Evolutionary conservation across 2,329 filamentous ascomycete genomes (phyloP), one percentile per base, ranked within the genome.

Genomic region (Colletotrichum kahawae): DNA sequence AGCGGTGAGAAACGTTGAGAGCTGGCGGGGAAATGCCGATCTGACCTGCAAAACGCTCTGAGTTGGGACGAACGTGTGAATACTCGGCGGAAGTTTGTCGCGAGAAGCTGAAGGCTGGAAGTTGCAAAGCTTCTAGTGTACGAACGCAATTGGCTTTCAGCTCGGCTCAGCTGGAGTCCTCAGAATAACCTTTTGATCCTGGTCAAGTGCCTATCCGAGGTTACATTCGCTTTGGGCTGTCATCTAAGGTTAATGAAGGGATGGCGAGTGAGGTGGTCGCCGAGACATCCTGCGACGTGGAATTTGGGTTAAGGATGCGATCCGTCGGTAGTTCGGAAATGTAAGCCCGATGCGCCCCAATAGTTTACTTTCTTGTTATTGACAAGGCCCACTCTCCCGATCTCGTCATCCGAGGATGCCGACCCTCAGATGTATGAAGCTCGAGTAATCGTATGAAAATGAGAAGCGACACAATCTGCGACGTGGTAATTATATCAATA

Each of bases 1-100:
- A 7, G 31, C 33, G 29, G n/a, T 14, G 62, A 24, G 34, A 56
- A 21, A 62, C 57, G 62, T 33, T 59, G 63, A 34, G 51, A 43
- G 27, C 14, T 33, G 56, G 72, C 72, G 62, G 72, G 68, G 72
- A 36, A 63, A 13, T 18, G 68, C 38, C 56, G 72, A 67, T 71
- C 68, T 54, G 31, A 27, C 27, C 62, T 21, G 34, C 13, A 63
- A 29, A 34, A 57, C 29, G 24, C 43, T 24, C 33, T 9, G n/a
- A 34, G 8, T 73, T 57, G 59, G 70, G 66, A 57, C 10, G 56
- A 64, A 34, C 43, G n/a, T 7, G 24, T 24, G 9, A n/a, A 48
- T 3, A 21, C 43, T 74, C 71, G 71, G 71, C 18, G 12, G 34
- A 70, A 70, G 29, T 74, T 74, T 74, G 57, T 13, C 62, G 67